Conservation (phyloP, 1,284 basidiomycete species). For the Ustilago hordei region DNA sequence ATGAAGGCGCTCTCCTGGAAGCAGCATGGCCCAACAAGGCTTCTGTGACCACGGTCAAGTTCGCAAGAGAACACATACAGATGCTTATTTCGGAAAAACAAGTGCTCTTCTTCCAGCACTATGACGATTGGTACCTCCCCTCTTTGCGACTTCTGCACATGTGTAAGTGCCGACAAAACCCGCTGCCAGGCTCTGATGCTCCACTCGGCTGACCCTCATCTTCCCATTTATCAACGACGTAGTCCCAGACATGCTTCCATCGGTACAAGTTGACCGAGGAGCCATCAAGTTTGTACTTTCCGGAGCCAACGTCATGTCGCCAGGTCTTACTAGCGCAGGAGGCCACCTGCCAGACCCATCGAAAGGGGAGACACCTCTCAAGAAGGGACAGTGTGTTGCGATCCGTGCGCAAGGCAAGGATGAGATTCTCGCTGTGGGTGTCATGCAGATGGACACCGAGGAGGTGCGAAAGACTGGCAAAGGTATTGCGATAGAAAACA, state of each 20-base stretch:
- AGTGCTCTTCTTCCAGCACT: conserved; percentile 96
- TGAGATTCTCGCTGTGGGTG: conserved; percentile 87
- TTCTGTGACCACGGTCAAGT: conserved; percentile 86
- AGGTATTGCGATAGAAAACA: conserved; percentile 88
- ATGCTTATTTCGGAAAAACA: conserved; percentile 88
- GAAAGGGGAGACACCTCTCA: conserved; percentile 75
- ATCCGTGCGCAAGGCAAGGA: conserved; percentile 97
- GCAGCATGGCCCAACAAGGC: conserved; percentile 99
- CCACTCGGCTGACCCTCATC: conserved; percentile 4
- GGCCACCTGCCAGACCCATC: conserved; percentile 81
- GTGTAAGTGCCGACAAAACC: conserved; percentile 70
- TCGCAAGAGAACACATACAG: conserved; percentile 92
- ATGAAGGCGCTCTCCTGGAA: conserved; percentile 79
- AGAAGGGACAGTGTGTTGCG: conserved; percentile 81
- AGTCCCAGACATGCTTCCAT: conserved; percentile 79
- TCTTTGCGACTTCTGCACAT: conserved; percentile 89
- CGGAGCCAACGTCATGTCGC: conserved; percentile 74
- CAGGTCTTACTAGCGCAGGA: conserved; percentile 91
- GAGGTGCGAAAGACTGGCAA: conserved; percentile 92
- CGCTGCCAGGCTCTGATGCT: neutral
- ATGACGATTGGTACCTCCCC: conserved; percentile 91
- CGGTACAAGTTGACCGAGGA: conserved; percentile 91
- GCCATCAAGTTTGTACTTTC: conserved; percentile 96
- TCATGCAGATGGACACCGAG: conserved; percentile 84
- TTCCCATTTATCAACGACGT: neutral